These are phyloP conservation scores for Trichoderma cornu-damae DNA, from an alignment of 2,329 filamentous ascomycete genomes.

Conservation along the genomic window DNA sequence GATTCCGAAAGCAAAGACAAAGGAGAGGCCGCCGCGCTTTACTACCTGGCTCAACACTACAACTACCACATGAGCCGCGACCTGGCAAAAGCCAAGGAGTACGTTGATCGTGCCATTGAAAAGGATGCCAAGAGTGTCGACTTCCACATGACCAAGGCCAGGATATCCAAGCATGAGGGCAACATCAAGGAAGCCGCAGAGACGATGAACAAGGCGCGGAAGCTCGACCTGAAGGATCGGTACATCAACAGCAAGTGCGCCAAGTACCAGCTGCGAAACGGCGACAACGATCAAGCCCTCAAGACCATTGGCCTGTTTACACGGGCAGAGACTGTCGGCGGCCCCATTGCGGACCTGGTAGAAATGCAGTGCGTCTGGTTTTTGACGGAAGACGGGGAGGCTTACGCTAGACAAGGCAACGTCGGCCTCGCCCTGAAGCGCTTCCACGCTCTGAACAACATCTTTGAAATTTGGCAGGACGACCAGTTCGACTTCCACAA, in stretches of 20 bases:
- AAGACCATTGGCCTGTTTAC: slow-evolving; percentile 93
- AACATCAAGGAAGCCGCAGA: slow-evolving; percentile 74
- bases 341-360: slow-evolving; percentile 81
- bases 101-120: slow-evolving; percentile 77
- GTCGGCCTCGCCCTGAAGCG: slow-evolving; percentile 84
- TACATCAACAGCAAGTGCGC: slow-evolving; percentile 98
- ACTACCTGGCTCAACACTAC: slow-evolving; percentile 95
- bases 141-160: slow-evolving; percentile 90
- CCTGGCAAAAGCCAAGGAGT: slow-evolving; percentile 72
- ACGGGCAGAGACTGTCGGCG: slow-evolving; percentile 79
- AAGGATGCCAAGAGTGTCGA: slow-evolving; percentile 78
- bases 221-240: slow-evolving; percentile 81
- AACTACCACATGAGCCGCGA: slow-evolving; percentile 87
- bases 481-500: slow-evolving; percentile 99
- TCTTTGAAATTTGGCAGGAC: slow-evolving; percentile 97
- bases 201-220: slow-evolving; percentile 80
- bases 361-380: slow-evolving; percentile 99
- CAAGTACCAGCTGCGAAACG: slow-evolving; percentile 91
- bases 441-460: slow-evolving; percentile 80
- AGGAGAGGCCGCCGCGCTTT: slow-evolving; percentile 76
- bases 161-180: slow-evolving; percentile 88
- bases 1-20: slow-evolving; percentile 45
- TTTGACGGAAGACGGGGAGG: slow-evolving; percentile 88
- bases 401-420: slow-evolving; percentile 77
- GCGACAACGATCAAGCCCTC: slow-evolving; percentile 80